These are phyloP conservation scores for Suillus ampliporus DNA, from an alignment of 768 basidiomycete genomes.

Conservation along the genomic window DNA sequence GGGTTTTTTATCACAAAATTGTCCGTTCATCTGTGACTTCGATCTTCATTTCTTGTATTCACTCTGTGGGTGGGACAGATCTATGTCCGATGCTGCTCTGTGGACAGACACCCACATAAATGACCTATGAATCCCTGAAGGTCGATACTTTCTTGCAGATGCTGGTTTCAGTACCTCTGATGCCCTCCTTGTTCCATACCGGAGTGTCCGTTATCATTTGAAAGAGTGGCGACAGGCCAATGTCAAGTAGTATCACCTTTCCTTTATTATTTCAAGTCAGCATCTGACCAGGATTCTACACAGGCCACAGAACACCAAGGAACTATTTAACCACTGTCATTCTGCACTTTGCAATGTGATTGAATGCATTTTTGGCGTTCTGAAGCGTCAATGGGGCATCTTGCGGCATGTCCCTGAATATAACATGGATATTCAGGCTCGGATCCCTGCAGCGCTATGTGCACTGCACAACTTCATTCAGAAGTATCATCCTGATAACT, in stretches of 20 bases:
- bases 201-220: not conserved
- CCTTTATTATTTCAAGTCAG: too few species aligned
- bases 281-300: too few species aligned
- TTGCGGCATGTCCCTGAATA: slow-evolving; percentile 15
- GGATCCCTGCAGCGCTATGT: slow-evolving; percentile 27
- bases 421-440: slow-evolving; percentile 5
- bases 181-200: slow-evolving; percentile 3
- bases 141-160: slow-evolving; percentile 6
- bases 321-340: slow-evolving; percentile 6
- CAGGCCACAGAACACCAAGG: slow-evolving; percentile 3
- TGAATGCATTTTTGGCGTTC: slow-evolving; percentile 15
- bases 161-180: slow-evolving; percentile 5
- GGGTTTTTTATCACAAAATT: slow-evolving; percentile 26
- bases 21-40: slow-evolving; percentile 25
- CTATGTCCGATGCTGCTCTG: slow-evolving; percentile 17
- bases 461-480: slow-evolving; percentile 13
- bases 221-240: slow-evolving; percentile 4
- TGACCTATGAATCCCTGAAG: slow-evolving; percentile 11
- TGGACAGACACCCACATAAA: slow-evolving; percentile 17
- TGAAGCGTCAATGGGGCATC: slow-evolving; percentile 24
- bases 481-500: too few species aligned
- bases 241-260: not conserved
- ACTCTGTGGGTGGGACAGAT: slow-evolving; percentile 24
- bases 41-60: slow-evolving; percentile 18
- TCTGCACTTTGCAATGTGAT: not conserved